Conservation (phyloP, 805 yeast species). For the Suhomyces canberraensis region DNA sequence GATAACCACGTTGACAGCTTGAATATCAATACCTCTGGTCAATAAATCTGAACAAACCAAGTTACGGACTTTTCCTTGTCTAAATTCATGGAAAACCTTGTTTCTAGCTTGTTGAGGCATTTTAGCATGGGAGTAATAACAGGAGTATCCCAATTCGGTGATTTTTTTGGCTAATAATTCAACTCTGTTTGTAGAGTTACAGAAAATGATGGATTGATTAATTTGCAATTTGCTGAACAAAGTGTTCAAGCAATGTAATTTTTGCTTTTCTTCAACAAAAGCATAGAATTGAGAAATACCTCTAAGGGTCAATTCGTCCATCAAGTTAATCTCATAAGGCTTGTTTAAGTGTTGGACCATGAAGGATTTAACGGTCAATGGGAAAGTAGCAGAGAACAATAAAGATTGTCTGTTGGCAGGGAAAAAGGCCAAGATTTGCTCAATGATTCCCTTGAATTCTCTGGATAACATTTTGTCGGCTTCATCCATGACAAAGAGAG, state of each 20-base stretch:
- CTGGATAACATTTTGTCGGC: constrained; percentile 95
- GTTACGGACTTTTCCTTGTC: constrained; percentile 97
- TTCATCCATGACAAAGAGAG: constrained; percentile 94
- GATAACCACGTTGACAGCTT: constrained; percentile 96
- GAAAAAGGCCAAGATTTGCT: constrained; percentile 78
- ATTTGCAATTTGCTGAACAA: constrained; percentile 90
- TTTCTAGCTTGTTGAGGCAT: constrained; percentile 98
- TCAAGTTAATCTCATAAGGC: constrained; percentile 92
- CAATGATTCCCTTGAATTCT: constrained; percentile 84
- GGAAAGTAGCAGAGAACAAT: constrained; percentile 94
- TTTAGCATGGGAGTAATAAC: constrained; percentile 94
- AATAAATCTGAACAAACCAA: constrained; percentile 94
- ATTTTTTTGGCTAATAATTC: constrained; percentile 93
- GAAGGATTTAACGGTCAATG: constrained; percentile 85
- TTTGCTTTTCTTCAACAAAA: constrained; percentile 96
- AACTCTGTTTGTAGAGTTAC: constrained; percentile 95
- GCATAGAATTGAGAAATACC: constrained; percentile 98
- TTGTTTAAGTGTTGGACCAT: constrained; percentile 87
- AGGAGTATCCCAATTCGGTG: constrained; percentile 93
- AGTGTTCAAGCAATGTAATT: constrained; percentile 92
- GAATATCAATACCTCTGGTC: constrained; percentile 98
- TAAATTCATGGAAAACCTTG: constrained; percentile 96
- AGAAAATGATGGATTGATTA: constrained; percentile 94
- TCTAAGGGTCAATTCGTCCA: constrained; percentile 94
- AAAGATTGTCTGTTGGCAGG: constrained; percentile 72